Evolutionary conservation across 2,329 filamentous ascomycete genomes (phyloP).

Genomic region (Knufia fluminis): DNA sequence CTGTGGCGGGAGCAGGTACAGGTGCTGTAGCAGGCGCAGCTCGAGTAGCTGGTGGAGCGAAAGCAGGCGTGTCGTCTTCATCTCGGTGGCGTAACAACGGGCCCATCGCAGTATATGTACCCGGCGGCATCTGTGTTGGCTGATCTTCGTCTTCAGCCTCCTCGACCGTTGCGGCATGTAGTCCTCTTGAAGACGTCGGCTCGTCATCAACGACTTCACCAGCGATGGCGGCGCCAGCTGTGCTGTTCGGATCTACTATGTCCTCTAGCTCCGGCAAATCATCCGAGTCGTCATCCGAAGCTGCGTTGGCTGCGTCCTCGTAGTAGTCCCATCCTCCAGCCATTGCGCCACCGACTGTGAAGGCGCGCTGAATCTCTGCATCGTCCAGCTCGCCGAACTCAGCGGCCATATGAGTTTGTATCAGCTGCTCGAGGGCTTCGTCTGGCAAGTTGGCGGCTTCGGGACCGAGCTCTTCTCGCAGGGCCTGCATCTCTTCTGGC

Average conservation of each 20-base stretch:
- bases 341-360: conserved; percentile 11
- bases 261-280: conserved; percentile 20
- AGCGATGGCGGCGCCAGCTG: neutral
- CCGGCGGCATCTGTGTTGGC: conserved; percentile 6
- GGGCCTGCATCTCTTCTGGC: conserved; percentile 18
- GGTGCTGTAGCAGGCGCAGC: neutral
- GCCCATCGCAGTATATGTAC: too few species aligned
- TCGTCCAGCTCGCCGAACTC: conserved; percentile 9
- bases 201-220: neutral
- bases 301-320: conserved; percentile 12
- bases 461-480: conserved; percentile 18
- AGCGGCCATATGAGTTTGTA: conserved; percentile 17
- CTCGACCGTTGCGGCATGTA: conserved; percentile 20
- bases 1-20: neutral
- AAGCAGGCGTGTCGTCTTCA: neutral
- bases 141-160: conserved; percentile 18
- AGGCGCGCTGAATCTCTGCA: conserved; percentile 13
- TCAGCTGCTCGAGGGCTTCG: conserved; percentile 17
- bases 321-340: conserved; percentile 22
- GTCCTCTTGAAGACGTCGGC: conserved; percentile 8
- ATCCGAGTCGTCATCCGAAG: conserved; percentile 12
- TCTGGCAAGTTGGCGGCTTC: conserved; percentile 12
- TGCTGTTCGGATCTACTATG: conserved; percentile 7
- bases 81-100: neutral
- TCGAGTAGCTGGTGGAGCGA: neutral